A percentile compares a stretch with the other conserved stretches of the same genome.
Evolutionary conservation across 1,284 basidiomycete genomes (phyloP).

Genomic region (Ganoderma multipileum): DNA sequence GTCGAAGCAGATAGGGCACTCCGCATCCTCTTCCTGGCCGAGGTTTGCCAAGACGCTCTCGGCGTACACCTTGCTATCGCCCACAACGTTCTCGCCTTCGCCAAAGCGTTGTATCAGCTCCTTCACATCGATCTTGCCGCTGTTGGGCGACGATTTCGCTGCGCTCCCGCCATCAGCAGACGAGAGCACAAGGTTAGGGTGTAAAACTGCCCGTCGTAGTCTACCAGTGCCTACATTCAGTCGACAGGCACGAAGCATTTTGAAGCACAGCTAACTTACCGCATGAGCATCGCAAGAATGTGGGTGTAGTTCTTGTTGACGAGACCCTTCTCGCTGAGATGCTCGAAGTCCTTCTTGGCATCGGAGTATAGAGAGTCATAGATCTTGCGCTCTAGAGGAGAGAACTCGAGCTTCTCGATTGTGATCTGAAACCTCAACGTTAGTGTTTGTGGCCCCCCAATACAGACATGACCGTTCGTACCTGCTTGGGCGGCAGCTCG

Average conservation of each 20-base stretch:
- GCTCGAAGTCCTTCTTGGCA: conserved; percentile 77
- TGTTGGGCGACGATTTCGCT: conserved; percentile 37
- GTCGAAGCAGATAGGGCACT: conserved; percentile 88
- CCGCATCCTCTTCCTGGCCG: conserved; percentile 51
- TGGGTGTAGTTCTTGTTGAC: conserved; percentile 89
- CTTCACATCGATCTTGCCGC: conserved; percentile 62
- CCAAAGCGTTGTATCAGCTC: conserved; percentile 69
- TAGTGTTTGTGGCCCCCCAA: conserved; percentile 47
- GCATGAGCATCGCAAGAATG: conserved; percentile 92
- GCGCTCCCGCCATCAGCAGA: conserved; percentile 14
- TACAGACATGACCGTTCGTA: conserved; percentile 39
- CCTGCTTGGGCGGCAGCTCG: conserved; percentile 86
- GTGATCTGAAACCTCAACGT: conserved; percentile 30
- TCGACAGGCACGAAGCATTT: conserved; percentile 12
- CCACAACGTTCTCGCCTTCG: conserved; percentile 44
- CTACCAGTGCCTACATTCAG: conserved; percentile 44
- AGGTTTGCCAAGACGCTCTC: conserved; percentile 72
- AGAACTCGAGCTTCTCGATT: conserved; percentile 79
- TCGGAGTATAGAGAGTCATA: conserved; percentile 80
- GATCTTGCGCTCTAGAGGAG: conserved; percentile 77
- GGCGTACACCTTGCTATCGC: conserved; percentile 58
- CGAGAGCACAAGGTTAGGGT: conserved; percentile 78
- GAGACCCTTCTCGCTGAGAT: conserved; percentile 76
- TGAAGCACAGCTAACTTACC: conserved; percentile 48
- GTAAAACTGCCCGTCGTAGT: conserved; percentile 86